Percentiles rank a stretch among this genome's conserved stretches.
Conservation (phyloP, 371 early-diverging fungal genomes). For the Rhizopus microsporus region DNA sequence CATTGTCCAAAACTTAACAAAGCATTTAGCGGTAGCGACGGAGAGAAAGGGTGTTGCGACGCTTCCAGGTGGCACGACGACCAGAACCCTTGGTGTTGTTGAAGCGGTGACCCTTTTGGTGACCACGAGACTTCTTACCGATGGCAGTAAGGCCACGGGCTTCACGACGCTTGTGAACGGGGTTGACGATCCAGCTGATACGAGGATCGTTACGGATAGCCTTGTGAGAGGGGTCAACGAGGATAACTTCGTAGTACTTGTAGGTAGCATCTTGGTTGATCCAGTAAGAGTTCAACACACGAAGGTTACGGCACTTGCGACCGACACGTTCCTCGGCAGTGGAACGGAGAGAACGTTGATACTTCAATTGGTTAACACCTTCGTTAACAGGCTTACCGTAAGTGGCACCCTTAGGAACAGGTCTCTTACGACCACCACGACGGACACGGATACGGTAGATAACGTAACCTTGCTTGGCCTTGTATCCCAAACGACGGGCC, state of each 20-base stretch:
- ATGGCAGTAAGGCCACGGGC: conserved; percentile 96
- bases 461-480: conserved; percentile 98
- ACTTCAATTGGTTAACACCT: conserved; percentile 98
- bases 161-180: conserved; percentile 98
- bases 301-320: conserved; percentile 90
- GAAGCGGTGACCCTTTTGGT: conserved; percentile 96
- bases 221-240: conserved; percentile 96
- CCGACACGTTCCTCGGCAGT: conserved; percentile 98
- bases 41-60: conserved; percentile 80
- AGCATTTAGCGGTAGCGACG: conserved; percentile 79
- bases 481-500: conserved; percentile 99
- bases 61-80: conserved; percentile 75
- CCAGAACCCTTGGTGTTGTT: conserved; percentile 99
- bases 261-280: conserved; percentile 98
- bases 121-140: conserved; percentile 97
- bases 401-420: conserved; percentile 95
- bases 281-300: conserved; percentile 99
- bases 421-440: conserved; percentile 98
- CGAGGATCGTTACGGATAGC: conserved; percentile 97
- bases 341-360: conserved; percentile 89
- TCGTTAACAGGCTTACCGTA: conserved; percentile 98
- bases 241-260: conserved; percentile 99
- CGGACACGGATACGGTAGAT: conserved; percentile 98
- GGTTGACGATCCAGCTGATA: conserved; percentile 98
- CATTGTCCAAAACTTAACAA: conserved; percentile 6